Evolutionary conservation across 495 filamentous ascomycete genomes (phyloP).

Genomic region (Mycothermus thermophilus): DNA sequence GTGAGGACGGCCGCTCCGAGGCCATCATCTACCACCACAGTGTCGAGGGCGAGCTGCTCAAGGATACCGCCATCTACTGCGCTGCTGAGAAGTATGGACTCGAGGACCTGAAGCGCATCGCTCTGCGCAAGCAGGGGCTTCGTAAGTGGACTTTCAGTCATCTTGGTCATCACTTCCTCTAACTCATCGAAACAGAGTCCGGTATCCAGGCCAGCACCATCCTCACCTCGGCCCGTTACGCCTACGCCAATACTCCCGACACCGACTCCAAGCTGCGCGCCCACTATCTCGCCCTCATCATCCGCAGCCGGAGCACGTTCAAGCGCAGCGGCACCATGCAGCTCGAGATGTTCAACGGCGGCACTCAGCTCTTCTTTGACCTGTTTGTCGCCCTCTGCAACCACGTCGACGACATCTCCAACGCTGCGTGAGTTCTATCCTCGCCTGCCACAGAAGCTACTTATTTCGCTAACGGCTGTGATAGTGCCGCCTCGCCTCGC

Average conservation of each 20-base stretch:
- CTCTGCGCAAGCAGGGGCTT: slow-evolving; percentile 75
- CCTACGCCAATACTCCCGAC: slow-evolving; percentile 80
- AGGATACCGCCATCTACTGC: slow-evolving; percentile 87
- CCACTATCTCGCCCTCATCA: slow-evolving; percentile 86
- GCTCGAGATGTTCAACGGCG: slow-evolving; percentile 79
- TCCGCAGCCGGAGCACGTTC: slow-evolving; percentile 69
- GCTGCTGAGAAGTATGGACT: slow-evolving; percentile 70
- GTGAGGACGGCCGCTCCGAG: slow-evolving; percentile 34
- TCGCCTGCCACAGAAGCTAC: too few species aligned
- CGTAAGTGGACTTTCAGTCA: slow-evolving; percentile 21
- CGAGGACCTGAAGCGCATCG: slow-evolving; percentile 66
- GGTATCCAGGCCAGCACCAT: slow-evolving; percentile 78
- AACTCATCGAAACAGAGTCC: slow-evolving; percentile 34
- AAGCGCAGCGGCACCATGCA: slow-evolving; percentile 96
- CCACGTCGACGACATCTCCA: slow-evolving; percentile 56
- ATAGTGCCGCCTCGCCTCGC: slow-evolving; percentile 29
- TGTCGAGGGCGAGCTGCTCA: slow-evolving; percentile 55
- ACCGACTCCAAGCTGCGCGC: slow-evolving; percentile 76
- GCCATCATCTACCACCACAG: slow-evolving; percentile 56
- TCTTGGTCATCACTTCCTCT: background rate
- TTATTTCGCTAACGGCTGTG: too few species aligned
- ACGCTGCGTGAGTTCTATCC: slow-evolving; percentile 28
- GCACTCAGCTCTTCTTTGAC: slow-evolving; percentile 74
- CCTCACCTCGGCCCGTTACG: slow-evolving; percentile 66
- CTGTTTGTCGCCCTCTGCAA: slow-evolving; percentile 88